phyloP scores from a whole-genome alignment of 2,329 filamentous ascomycete species.

The Fusarium nelsonii region DNA sequence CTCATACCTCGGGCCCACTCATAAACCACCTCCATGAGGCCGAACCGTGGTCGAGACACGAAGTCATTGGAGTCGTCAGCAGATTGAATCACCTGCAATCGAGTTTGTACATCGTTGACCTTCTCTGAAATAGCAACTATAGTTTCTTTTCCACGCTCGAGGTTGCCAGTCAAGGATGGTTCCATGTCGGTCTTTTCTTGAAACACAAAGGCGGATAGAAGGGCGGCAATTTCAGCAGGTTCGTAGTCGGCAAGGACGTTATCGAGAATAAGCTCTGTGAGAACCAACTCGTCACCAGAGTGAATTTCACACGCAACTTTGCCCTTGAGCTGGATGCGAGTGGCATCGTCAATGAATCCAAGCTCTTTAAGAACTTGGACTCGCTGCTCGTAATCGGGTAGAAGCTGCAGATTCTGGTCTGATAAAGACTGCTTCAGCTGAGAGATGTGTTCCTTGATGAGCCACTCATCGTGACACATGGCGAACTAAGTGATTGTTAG shows the following conservation, averaged over 20 bases:
- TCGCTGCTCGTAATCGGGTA: constrained; percentile 96
- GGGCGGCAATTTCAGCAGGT: constrained; percentile 93
- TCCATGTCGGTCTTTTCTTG: constrained; percentile 92
- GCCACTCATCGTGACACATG: constrained; percentile 97
- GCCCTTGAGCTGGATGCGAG: constrained; percentile 93
- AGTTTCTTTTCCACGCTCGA: constrained; percentile 84
- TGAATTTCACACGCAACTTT: constrained; percentile 99
- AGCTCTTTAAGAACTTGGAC: constrained; percentile 92
- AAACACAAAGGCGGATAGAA: constrained; percentile 96
- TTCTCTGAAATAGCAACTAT: constrained; percentile 93
- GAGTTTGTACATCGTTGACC: constrained; percentile 88
- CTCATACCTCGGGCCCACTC: constrained; percentile 99
- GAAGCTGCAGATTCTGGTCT: constrained; percentile 93
- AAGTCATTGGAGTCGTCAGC: constrained; percentile 95
- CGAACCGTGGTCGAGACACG: constrained; percentile 86
- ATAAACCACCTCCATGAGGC: constrained; percentile 96
- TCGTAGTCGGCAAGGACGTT: constrained; percentile 97
- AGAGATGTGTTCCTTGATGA: constrained; percentile 92
- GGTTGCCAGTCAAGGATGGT: constrained; percentile 82
- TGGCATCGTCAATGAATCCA: constrained; percentile 88
- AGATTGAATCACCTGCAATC: constrained; percentile 91
- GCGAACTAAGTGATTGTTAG: constrained; percentile 74
- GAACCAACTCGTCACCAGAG: constrained; percentile 93
- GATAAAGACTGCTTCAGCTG: constrained; percentile 90
- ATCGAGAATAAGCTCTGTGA: constrained; percentile 95